Evolutionary conservation across 1,284 basidiomycete species (phyloP).

Genomic region (Phellopilus nigrolimitatus): DNA sequence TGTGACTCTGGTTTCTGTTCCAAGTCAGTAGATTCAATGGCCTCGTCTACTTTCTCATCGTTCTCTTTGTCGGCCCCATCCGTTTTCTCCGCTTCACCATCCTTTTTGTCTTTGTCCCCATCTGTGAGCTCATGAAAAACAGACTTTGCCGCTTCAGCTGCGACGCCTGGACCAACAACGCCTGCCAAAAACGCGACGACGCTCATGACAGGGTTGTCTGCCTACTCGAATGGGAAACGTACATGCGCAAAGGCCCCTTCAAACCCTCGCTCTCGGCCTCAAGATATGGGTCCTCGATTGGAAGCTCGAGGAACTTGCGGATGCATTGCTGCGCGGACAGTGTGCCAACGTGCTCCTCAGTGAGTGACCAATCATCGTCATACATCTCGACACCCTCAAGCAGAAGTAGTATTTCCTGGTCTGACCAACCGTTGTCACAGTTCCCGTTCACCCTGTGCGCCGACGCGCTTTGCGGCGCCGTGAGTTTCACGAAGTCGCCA

Average conservation of each 20-base stretch:
- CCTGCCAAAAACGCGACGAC: constrained; percentile 96
- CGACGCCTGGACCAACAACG: constrained; percentile 87
- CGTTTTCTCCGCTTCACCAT: constrained; percentile 31
- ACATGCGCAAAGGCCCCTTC: constrained; percentile 75
- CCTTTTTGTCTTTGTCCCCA: constrained; percentile 42
- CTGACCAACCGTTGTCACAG: too few species aligned
- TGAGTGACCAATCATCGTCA: constrained; percentile 93
- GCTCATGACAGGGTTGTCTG: constrained; percentile 98
- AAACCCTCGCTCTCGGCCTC: constrained; percentile 58
- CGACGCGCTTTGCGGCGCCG: too few species aligned
- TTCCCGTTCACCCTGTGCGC: too few species aligned
- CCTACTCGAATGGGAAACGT: constrained; percentile 85
- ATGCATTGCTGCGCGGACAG: constrained; percentile 93
- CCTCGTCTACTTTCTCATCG: constrained; percentile 25
- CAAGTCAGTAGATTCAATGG: constrained; percentile 35
- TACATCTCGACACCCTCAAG: constrained; percentile 97
- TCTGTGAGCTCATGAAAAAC: constrained; percentile 78
- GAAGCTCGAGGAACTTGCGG: constrained; percentile 90
- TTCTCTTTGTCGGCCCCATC: constrained; percentile 28
- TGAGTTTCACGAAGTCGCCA: too few species aligned
- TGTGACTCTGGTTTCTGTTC: too few species aligned
- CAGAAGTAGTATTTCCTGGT: constrained; percentile 76
- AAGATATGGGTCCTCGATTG: constrained; percentile 95
- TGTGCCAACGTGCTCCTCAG: constrained; percentile 90
- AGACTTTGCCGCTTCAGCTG: constrained; percentile 89